Percentiles rank a stretch among this genome's conserved stretches.
These are phyloP conservation scores for Aspergillus ostianus DNA, from an alignment of 495 filamentous ascomycete species.

Conservation along the genomic window DNA sequence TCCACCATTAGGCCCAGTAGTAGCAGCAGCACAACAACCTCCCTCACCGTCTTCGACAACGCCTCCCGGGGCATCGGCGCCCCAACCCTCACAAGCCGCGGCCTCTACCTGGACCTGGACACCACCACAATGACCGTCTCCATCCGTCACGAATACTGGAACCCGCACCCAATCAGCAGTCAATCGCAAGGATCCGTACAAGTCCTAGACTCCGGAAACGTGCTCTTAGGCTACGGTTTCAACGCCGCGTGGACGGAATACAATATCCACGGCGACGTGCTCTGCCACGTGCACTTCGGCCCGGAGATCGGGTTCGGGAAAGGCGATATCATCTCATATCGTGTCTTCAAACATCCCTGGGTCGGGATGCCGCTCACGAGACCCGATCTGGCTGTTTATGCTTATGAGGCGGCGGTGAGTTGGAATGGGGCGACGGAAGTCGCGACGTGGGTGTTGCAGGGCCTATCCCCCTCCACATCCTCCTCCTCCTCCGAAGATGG, in stretches of 20 bases:
- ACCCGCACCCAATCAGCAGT: slow-evolving; percentile 29
- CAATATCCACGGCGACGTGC: slow-evolving; percentile 25
- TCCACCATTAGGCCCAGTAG: neutral
- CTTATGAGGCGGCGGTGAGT: slow-evolving; percentile 27
- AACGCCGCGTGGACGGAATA: slow-evolving; percentile 50
- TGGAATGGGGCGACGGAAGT: slow-evolving; percentile 49
- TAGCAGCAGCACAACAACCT: slow-evolving; percentile 15
- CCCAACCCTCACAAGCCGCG: slow-evolving; percentile 30
- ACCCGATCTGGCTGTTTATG: slow-evolving; percentile 30
- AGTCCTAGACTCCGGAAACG: slow-evolving; percentile 43
- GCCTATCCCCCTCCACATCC: slow-evolving; percentile 3
- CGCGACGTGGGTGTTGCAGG: slow-evolving; percentile 34
- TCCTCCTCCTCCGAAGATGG: slow-evolving; percentile 8
- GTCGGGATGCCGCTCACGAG: slow-evolving; percentile 27
- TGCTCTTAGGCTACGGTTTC: slow-evolving; percentile 49
- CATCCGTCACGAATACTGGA: slow-evolving; percentile 37
- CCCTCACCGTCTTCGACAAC: slow-evolving; percentile 41
- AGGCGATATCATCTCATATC: slow-evolving; percentile 35
- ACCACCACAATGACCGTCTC: slow-evolving; percentile 35
- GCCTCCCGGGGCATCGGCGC: slow-evolving; percentile 23
- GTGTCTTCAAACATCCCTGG: slow-evolving; percentile 39
- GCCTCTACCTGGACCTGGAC: slow-evolving; percentile 45
- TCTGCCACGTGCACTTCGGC: slow-evolving; percentile 37
- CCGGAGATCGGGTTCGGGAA: slow-evolving; percentile 23
- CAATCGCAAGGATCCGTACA: slow-evolving; percentile 49